Percentiles rank a stretch among this genome's conserved stretches.
Conservation (phyloP, 192 early-diverging fungal genomes). For the Backusella australiensis region DNA sequence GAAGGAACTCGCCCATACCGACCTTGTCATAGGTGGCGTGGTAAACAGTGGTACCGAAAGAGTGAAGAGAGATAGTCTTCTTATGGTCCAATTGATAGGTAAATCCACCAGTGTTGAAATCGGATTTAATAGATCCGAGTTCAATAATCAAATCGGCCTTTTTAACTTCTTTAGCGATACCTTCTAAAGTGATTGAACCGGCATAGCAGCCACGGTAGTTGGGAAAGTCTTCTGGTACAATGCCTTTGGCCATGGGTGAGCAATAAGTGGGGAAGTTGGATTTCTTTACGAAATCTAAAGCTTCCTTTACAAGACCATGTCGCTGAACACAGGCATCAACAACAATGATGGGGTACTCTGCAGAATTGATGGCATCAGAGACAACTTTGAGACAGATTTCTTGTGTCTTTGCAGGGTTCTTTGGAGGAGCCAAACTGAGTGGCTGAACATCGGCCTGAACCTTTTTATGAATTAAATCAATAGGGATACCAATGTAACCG, state of each 20-base stretch:
- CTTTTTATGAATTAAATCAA: slow-evolving; percentile 34
- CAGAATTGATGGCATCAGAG: slow-evolving; percentile 22
- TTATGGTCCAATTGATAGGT: slow-evolving; percentile 32
- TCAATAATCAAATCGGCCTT: slow-evolving; percentile 37
- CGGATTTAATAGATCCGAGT: slow-evolving; percentile 40
- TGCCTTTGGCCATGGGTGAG: slow-evolving; percentile 48
- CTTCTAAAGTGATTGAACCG: slow-evolving; percentile 33
- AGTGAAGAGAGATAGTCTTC: slow-evolving; percentile 40
- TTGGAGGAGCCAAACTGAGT: slow-evolving; percentile 10
- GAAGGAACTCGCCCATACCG: slow-evolving; percentile 36
- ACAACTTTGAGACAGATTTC: slow-evolving; percentile 28
- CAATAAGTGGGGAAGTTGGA: slow-evolving; percentile 37
- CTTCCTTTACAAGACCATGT: slow-evolving; percentile 27
- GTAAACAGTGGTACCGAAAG: slow-evolving; percentile 30
- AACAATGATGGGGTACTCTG: slow-evolving; percentile 42
- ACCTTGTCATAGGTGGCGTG: slow-evolving; percentile 38
- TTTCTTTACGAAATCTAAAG: slow-evolving; percentile 34
- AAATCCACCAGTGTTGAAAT: slow-evolving; percentile 52
- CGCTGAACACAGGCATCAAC: slow-evolving; percentile 43
- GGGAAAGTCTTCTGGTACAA: slow-evolving; percentile 26
- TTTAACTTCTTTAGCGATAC: slow-evolving; percentile 33
- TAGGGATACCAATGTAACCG: slow-evolving; percentile 44
- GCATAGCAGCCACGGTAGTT: slow-evolving; percentile 39
- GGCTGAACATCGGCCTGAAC: slow-evolving; percentile 16
- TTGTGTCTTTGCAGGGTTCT: slow-evolving; percentile 29